Evolutionary conservation across 441 rosid species (phyloP), one percentile per base, ranked within the genome.

Genomic region (Euphorbia neoarborescens): DNA sequence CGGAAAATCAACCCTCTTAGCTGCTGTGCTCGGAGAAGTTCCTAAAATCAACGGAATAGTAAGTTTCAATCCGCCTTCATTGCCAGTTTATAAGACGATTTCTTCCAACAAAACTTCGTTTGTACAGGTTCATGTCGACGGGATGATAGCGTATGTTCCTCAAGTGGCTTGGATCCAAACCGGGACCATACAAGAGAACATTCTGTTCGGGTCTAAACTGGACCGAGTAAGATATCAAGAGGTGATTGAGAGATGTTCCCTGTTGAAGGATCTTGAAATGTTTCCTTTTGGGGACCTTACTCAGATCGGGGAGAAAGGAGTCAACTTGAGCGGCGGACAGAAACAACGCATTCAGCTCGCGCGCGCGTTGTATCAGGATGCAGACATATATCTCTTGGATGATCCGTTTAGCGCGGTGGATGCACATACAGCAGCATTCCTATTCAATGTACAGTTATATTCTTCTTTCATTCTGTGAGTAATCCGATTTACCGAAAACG

Each of bases 331-430:
- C 0, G 87, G 86, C 0, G 90, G 88, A 12, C 88, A 85, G 68
- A 87, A 84, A 77, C 90, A 87, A 46, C 72, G 87, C 38, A 22
- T 87, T 69, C 90, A 87, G 40, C 78, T 87, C 22, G 90, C 90
- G 0, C 84, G 90, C 0, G 88, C 90, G 6, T 48, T 85, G 8
- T 87, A 87, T 73, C 82, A 76, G 57, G 77, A 82, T 59, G 88
- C 88, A 0, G 85, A 85, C 48, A 28, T 85, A 4, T 87, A 87
- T 77, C 84, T 87, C 34, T 70, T 87, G 71, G 91, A 85, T 73
- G 89, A 87, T 69, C 91, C 89, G 1, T 85, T 87, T 64, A 87
- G 91, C 32, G 85, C 91, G 7, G 81, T 84, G 8, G 89, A 85
- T 72, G 91, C 89, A 15, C 80, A 81, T 20, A 85, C 89, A 0